Conservation (phyloP, 208 protist species). For the Acanthamoeba rhysodes region DNA sequence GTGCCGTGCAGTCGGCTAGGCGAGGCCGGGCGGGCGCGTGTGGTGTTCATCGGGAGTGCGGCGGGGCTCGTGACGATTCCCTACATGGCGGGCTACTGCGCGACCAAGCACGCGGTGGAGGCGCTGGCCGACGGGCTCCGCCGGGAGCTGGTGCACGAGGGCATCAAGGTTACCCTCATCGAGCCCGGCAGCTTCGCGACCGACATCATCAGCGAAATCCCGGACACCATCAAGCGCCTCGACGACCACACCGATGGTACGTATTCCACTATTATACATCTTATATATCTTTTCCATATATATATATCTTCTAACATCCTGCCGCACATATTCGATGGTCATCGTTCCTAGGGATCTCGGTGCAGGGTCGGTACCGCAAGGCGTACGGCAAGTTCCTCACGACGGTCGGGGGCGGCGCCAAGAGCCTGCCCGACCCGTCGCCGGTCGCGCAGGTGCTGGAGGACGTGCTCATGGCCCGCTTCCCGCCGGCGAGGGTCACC, state of each 20-base stretch:
- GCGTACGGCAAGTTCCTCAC: constrained; percentile 25
- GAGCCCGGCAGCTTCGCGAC: constrained; percentile 45
- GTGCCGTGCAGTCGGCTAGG: not conserved
- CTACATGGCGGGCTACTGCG: constrained; percentile 60
- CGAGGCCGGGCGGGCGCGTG: not conserved
- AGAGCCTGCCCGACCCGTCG: not conserved
- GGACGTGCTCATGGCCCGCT: not conserved
- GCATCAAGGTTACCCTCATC: constrained; percentile 41
- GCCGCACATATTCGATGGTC: no score
- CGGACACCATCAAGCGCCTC: constrained; percentile 5
- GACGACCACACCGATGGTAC: not conserved
- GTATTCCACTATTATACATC: not conserved
- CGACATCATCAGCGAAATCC: constrained; percentile 5
- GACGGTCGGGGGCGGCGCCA: not conserved
- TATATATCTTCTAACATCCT: no score
- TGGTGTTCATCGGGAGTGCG: constrained; percentile 61
- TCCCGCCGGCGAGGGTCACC: not conserved
- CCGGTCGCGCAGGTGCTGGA: constrained; percentile 4
- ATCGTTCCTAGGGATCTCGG: not conserved
- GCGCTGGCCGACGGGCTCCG: constrained; percentile 30
- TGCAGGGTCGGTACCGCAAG: not conserved
- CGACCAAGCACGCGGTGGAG: constrained; percentile 43
- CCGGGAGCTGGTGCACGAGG: not conserved
- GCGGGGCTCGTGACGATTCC: constrained; percentile 1
- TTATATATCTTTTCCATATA: no score